phyloP scores from a whole-genome alignment of 441 rosid species.

The Croton setiger region DNA sequence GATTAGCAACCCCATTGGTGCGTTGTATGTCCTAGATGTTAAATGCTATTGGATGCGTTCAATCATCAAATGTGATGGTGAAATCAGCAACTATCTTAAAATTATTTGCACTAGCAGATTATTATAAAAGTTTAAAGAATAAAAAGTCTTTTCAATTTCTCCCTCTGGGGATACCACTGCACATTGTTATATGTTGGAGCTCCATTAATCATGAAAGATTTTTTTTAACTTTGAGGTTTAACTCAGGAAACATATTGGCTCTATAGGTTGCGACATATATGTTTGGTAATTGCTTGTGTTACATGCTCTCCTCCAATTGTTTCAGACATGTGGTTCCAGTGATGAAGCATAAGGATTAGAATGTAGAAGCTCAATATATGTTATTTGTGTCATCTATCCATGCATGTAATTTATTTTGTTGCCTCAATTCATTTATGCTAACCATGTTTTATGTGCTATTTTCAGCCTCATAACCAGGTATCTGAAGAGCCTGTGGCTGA shows the following conservation, averaged over 20 bases:
- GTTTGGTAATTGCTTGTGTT: not conserved
- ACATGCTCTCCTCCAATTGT: not conserved
- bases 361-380: not conserved
- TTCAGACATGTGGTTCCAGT: not conserved
- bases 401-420: not conserved
- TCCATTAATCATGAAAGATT: not conserved
- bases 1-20: slow-evolving; percentile 42
- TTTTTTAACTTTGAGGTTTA: too few species aligned
- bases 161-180: not conserved
- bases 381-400: not conserved
- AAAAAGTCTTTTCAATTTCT: not conserved
- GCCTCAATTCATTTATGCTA: not conserved
- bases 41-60: not conserved
- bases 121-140: not conserved
- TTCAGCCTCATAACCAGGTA: slow-evolving; percentile 36
- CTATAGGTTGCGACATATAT: not conserved
- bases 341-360: not conserved
- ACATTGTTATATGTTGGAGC: not conserved
- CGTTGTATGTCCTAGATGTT: slow-evolving; percentile 11
- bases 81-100: not conserved
- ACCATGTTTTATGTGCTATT: slow-evolving; percentile 9
- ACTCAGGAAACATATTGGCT: not conserved
- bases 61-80: not conserved
- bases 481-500: slow-evolving; percentile 30
- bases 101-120: not conserved